A percentile compares a stretch with the other conserved stretches of the same genome.
Conservation (phyloP, 345 rosid species). For the Toxicodendron radicans region DNA sequence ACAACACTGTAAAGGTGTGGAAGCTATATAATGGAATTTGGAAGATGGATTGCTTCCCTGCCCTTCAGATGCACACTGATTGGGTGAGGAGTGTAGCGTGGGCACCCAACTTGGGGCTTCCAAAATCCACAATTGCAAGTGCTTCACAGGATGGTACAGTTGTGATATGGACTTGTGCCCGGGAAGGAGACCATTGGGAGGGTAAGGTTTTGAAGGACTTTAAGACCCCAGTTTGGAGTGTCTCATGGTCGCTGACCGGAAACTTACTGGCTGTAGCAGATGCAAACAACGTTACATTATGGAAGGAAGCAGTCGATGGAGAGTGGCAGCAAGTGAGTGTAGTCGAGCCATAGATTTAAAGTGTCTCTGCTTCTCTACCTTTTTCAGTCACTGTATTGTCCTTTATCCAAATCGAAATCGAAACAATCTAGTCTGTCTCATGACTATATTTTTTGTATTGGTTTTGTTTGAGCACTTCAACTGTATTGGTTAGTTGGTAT, state of each 20-base stretch:
- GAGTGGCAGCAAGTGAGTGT: constrained; percentile 20
- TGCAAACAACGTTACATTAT: constrained; percentile 15
- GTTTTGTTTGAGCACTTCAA: constrained; percentile 4
- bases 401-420: background rate
- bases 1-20: constrained; percentile 20
- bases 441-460: background rate
- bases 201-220: constrained; percentile 21
- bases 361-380: background rate
- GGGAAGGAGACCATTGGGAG: constrained; percentile 19
- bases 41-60: constrained; percentile 22
- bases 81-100: constrained; percentile 22
- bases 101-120: constrained; percentile 25
- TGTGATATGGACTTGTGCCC: constrained; percentile 17
- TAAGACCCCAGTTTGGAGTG: constrained; percentile 18
- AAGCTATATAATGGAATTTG: constrained; percentile 8
- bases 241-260: constrained; percentile 21
- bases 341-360: constrained; percentile 10
- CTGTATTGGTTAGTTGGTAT: background rate
- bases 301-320: constrained; percentile 22
- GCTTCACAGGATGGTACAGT: constrained; percentile 23
- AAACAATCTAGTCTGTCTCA: background rate
- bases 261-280: constrained; percentile 21
- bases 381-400: background rate
- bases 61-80: constrained; percentile 15
- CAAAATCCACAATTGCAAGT: constrained; percentile 19